Evolutionary conservation across 352 stramenopile genomes (phyloP).

Genomic region (Pythium grandisporangium): DNA sequence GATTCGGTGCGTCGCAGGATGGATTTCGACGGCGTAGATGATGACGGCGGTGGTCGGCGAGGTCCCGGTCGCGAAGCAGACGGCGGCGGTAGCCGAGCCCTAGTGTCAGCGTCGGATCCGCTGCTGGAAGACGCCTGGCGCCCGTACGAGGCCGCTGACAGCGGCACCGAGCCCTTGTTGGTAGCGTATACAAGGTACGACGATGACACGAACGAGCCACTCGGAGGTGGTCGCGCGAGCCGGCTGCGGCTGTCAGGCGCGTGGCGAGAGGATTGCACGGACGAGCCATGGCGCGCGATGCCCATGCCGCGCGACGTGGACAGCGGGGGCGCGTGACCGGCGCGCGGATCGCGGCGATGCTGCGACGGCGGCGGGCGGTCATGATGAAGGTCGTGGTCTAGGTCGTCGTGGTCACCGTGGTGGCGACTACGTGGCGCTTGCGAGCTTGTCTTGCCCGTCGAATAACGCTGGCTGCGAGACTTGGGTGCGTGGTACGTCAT

Average conservation of each 20-base stretch:
- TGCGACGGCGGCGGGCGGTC: background rate
- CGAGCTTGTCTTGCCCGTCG: background rate
- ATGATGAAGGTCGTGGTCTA: background rate
- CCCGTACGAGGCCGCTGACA: background rate
- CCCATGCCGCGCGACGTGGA: background rate
- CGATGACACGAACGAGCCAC: slow-evolving; percentile 4
- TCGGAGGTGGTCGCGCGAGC: slow-evolving; percentile 1
- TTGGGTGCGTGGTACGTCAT: background rate
- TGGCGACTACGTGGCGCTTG: background rate
- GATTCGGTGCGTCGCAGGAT: slow-evolving; percentile 10
- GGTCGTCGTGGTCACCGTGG: background rate
- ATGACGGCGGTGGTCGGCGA: background rate
- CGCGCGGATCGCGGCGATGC: background rate
- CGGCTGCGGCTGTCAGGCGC: slow-evolving; percentile 4
- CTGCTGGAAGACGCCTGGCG: background rate
- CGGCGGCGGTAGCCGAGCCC: background rate
- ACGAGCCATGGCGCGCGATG: background rate
- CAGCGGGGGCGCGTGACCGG: background rate
- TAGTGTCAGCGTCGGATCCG: background rate
- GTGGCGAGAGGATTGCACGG: slow-evolving; percentile 6
- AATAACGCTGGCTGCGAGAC: background rate
- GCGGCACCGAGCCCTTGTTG: slow-evolving; percentile 6
- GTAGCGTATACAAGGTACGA: slow-evolving; percentile 2
- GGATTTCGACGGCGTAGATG: slow-evolving; percentile 7
- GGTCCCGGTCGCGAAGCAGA: background rate